Conservation (phyloP, 192 early-diverging fungal genomes). For the Podila clonocystis region DNA sequence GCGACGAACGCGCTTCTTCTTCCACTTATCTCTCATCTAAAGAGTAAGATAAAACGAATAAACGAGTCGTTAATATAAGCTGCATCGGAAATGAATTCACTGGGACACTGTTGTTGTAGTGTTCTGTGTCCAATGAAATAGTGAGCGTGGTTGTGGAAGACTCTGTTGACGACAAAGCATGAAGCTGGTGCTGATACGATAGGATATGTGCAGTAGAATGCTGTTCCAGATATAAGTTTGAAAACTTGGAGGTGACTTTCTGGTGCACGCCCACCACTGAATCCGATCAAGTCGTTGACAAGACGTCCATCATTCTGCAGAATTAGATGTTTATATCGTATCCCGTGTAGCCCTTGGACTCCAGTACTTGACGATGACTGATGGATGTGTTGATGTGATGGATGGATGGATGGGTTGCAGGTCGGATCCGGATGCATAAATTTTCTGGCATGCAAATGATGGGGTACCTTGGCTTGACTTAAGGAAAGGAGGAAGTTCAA, state of each 20-base stretch:
- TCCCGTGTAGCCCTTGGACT: background rate
- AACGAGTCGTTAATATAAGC: too few relatives aligned
- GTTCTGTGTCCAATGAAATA: too few relatives aligned
- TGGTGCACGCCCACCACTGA: too few relatives aligned
- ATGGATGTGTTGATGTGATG: background rate
- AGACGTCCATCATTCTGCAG: background rate
- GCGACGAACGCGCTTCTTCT: conserved; percentile 55
- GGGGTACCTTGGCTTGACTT: conserved; percentile 9
- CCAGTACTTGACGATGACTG: background rate
- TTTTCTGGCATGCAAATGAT: background rate
- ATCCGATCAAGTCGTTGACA: too few relatives aligned
- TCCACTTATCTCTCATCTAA: conserved; percentile 59
- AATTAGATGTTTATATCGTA: background rate
- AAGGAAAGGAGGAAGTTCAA: conserved; percentile 11
- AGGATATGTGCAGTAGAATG: too few relatives aligned
- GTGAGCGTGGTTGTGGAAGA: too few relatives aligned
- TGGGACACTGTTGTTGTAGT: too few relatives aligned
- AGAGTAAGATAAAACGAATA: background rate
- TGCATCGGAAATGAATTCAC: too few relatives aligned
- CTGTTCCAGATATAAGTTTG: too few relatives aligned
- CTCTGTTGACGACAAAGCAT: too few relatives aligned
- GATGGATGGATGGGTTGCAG: conserved; percentile 7
- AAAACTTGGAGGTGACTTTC: too few relatives aligned
- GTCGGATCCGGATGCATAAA: background rate
- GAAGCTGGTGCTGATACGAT: too few relatives aligned